These are phyloP conservation scores for Kodamaea lidongshanica DNA, from an alignment of 805 yeast genomes.

Conservation along the genomic window DNA sequence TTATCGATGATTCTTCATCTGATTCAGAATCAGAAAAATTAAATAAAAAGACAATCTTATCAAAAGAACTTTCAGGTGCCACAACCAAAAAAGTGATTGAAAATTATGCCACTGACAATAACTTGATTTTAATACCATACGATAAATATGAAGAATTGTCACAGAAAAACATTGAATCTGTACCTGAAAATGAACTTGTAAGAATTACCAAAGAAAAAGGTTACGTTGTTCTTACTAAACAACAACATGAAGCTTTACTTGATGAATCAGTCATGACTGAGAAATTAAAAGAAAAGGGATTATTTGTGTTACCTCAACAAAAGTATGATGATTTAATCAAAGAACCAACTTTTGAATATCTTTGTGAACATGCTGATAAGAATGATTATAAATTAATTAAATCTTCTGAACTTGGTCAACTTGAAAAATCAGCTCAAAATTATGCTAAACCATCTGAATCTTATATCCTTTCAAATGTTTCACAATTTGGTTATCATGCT, in stretches of 20 bases:
- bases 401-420: slow-evolving; percentile 12
- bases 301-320: slow-evolving; percentile 25
- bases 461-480: slow-evolving; percentile 19
- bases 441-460: slow-evolving; percentile 19
- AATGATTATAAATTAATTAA: slow-evolving; percentile 11
- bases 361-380: slow-evolving; percentile 10
- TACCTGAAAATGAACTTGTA: slow-evolving; percentile 20
- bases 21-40: slow-evolving; percentile 12
- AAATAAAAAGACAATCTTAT: slow-evolving; percentile 9
- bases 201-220: slow-evolving; percentile 21
- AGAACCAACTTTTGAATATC: slow-evolving; percentile 20
- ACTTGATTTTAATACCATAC: slow-evolving; percentile 25
- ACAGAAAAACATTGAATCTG: slow-evolving; percentile 18
- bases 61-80: slow-evolving; percentile 13
- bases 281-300: slow-evolving; percentile 24
- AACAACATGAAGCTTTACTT: slow-evolving; percentile 23
- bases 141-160: slow-evolving; percentile 27
- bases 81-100: slow-evolving; percentile 21
- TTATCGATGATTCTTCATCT: slow-evolving; percentile 25
- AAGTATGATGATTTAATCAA: slow-evolving; percentile 17
- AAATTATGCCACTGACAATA: slow-evolving; percentile 29
- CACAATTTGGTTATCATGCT: slow-evolving; percentile 11
- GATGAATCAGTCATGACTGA: slow-evolving; percentile 32
- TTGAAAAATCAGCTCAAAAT: slow-evolving; percentile 11
- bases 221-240: slow-evolving; percentile 19